Base-by-base conservation (phyloP, 2,329 filamentous ascomycete species). In the Neospermospora avenae region DNA sequence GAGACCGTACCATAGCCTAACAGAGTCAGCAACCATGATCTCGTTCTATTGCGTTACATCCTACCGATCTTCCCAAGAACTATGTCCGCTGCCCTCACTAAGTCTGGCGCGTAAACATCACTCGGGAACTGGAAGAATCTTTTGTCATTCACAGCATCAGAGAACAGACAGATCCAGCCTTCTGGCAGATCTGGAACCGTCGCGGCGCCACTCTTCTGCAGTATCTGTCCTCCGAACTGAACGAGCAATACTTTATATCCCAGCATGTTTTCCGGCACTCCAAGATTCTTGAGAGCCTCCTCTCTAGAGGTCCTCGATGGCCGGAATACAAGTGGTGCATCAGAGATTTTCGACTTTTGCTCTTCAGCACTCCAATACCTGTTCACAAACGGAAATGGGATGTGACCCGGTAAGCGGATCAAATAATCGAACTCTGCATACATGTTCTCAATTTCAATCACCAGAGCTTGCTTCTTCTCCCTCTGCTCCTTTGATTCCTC, bases 1-100 rank as follows among this genome's bases (percentile, higher is more conserved):
- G 55, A 57, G 16, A 57, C 55, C 0, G 55, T 57, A n/a, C 55
- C 55, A 39, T 57, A 57, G 7, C 55, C 55, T 57, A 37, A 10
- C 1, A 16, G 3, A 22, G 14, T 45, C 39, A 45, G 53, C n/a
- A 0, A 16, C 14, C 41, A 3, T 31, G 16, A n/a, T 34, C 4
- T 18, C 18, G 4, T 3, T 6, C 18, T 10, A 14, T 4, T 20
- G 20, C 20, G 5, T 1, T 28, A 3, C 3, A 42, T n/a, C 34
- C 49, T 37, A 57, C 55, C 55, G 1, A 57, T 57, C 13, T 57
- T 57, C 1, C 55, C 55, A 20, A 57, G 20, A 13, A 57, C 31
- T 1, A 57, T 31, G 22, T 57, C 55, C 3, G 55, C 55, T 5
- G 44, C 55, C 3, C 31, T 34, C 1, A 57, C 44, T n/a, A 57